Base-by-base conservation (phyloP, 306 rosid species). In the Cucurbita ficifolia region DNA sequence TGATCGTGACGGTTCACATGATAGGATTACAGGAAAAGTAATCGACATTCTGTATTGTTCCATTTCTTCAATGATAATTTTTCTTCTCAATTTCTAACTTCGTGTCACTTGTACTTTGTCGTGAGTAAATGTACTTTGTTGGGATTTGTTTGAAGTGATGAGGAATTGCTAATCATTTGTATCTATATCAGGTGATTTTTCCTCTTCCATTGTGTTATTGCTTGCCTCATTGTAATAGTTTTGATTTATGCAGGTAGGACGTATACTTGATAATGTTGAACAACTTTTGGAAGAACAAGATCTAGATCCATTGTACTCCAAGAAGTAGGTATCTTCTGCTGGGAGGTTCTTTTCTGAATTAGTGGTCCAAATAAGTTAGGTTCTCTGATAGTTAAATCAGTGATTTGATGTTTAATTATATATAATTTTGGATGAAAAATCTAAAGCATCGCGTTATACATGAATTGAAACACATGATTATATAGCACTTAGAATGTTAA, bases 201-300 rank as follows among this genome's bases (percentile, higher is more conserved):
- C 57, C 43, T 24, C 74, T 76, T 16, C 70, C 68, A 35, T 48
- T 10, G 5, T 69, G 56, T 62, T 35, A 53, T 33, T 39, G 33
- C 45, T 60, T 17, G 69, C 74, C 42, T 63, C 78, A 70, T 46
- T 8, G 58, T 42, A 79, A 51, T 51, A 22, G 77, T 74, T 57
- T 70, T 72, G 58, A 70, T 76, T 21, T 76, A 39, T 78, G 83
- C 82, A 92, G 98, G 88, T 82, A n/a, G 91, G 88, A 86, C 75
- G 79, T 21, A 76, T 83, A 70, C 91, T 92, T 76, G 96, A 92
- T 80, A 81, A 86, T 24, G 82, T 92, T 62, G 96, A 92, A 81
- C 88, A 86, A 81, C 78, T 88, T 51, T 84, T 92, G 75, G 93
- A 88, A 84, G 90, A 88, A 83, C 96, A 87, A 81, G 86, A 77